Evolutionary conservation across 345 rosid genomes (phyloP), one percentile per base, ranked within the genome.

Genomic region (Eucalyptus cloeziana): DNA sequence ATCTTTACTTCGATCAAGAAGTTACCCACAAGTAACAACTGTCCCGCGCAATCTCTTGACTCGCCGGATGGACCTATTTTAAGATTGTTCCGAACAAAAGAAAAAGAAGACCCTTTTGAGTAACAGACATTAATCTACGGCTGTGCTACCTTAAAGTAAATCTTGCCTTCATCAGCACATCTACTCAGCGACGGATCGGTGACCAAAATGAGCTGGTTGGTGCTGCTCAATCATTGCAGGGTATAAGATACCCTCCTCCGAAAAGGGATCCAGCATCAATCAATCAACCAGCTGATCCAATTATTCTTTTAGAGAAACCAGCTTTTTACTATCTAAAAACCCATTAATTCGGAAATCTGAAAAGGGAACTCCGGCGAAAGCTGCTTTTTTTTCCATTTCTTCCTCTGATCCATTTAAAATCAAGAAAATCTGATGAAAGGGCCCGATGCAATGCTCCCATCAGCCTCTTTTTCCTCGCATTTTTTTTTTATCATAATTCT

Each of bases 371-470:
- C 62, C 62, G 6, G 30, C 62, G 62, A 56, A 56, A 56, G 62
- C 13, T 4, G 30, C 27, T 2, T 56, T 51, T 51, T 37, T 56
- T 56, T 56, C 62, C 62, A 56, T 56, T 56, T 56, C 62, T 56
- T 56, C 30, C 62, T 56, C 30, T 4, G 30, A 56, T 56, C 30
- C 30, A 56, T 56, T 56, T 24, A 24, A 56, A 56, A 22, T 24
- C 62, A 24, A 24, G 30, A 56, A 56, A 56, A 56, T 24, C 30
- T 0, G 62, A 22, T 22, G 2, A 56, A 52, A 52, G 5, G 25
- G 58, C 58, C 4, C 25, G 0, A 52, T 52, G 62, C 30, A 10
- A 56, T 56, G 62, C 30, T 24, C 30, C 10, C 30, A 0, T 56
- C 62, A 24, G 30, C 31, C 69, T 2, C 83, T 76, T 22, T 37